These are phyloP conservation scores for Heritiera littoralis DNA, from an alignment of 345 rosid species.

Conservation along the genomic window DNA sequence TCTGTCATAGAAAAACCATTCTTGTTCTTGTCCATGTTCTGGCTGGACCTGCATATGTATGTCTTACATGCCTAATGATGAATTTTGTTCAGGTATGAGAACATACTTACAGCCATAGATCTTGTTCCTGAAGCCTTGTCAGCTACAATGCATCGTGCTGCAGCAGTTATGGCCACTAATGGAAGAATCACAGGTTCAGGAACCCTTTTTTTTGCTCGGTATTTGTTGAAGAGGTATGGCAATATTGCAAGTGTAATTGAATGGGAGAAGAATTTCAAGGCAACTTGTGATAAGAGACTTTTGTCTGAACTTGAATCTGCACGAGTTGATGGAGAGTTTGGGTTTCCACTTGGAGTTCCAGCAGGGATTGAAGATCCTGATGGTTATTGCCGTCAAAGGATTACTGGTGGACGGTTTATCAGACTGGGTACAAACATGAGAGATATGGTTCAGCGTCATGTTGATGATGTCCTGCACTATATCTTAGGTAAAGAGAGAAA, in stretches of 20 bases:
- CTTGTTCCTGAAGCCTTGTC: slow-evolving; percentile 87
- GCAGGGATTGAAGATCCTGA: slow-evolving; percentile 83
- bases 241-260: slow-evolving; percentile 71
- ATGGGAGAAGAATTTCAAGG: slow-evolving; percentile 81
- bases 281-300: slow-evolving; percentile 74
- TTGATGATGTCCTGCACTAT: slow-evolving; percentile 65
- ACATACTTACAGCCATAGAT: slow-evolving; percentile 70
- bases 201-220: slow-evolving; percentile 69
- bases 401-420: slow-evolving; percentile 56
- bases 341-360: slow-evolving; percentile 80
- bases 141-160: slow-evolving; percentile 61
- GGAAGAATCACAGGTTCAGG: slow-evolving; percentile 74
- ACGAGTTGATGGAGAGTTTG: slow-evolving; percentile 69
- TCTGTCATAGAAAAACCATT: neutral
- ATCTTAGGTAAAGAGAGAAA: slow-evolving; percentile 67
- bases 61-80: slow-evolving; percentile 24
- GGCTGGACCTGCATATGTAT: slow-evolving; percentile 4
- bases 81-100: slow-evolving; percentile 72
- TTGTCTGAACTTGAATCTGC: slow-evolving; percentile 88
- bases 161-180: slow-evolving; percentile 56
- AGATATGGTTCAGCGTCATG: slow-evolving; percentile 72
- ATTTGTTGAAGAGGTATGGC: slow-evolving; percentile 76
- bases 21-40: neutral
- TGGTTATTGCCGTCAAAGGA: slow-evolving; percentile 79
- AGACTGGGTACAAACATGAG: slow-evolving; percentile 84